Evolutionary conservation across 306 rosid species (phyloP), one percentile per base, ranked within the genome.

Genomic region (Begonia loranthoides): DNA sequence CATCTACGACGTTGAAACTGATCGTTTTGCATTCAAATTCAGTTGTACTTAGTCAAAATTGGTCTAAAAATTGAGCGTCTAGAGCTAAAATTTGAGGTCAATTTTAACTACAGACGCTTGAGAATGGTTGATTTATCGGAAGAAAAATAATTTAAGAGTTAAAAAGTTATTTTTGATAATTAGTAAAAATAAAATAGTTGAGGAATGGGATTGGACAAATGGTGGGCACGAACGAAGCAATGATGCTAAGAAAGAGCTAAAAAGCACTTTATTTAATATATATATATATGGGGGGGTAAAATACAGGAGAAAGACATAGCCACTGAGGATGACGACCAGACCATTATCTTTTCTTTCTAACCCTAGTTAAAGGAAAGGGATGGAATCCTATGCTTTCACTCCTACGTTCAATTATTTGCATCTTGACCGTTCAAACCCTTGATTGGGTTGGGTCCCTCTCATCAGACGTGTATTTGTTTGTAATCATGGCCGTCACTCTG

Each of bases 341-440:
- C 17, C 22, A 19, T 56, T 41, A 56, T 44, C 46, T 52, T 34
- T 58, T 21, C 33, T 34, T 58, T 21, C 33, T 47, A 45, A 48
- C 45, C 12, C 0, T 21, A 55, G 51, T 41, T 9, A 41, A 14
- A 67, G 51, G 17, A 49, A 45, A 15, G 55, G 54, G 61, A 46
- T 34, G 76, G 87, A 47, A 78, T 81, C 95, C 92, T 34, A 79
- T 77, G 83, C 28, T 74, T 54, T 45, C 68, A 76, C 56, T 70
- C 68, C 66, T 43, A 62, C 47, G 1, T 2, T 46, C 61, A 79
- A 84, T 87, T 46, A 87, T 87, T 64, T 80, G 83, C 46, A 79
- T 66, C 84, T 88, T 88, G 88, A 88, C 94, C 94, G 22, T 88
- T 88, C 93, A 84, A 87, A 79, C 62, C 7, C 4, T 0, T 10